phyloP scores from a whole-genome alignment of 331 rosid species.

The Quercus tomentella region DNA sequence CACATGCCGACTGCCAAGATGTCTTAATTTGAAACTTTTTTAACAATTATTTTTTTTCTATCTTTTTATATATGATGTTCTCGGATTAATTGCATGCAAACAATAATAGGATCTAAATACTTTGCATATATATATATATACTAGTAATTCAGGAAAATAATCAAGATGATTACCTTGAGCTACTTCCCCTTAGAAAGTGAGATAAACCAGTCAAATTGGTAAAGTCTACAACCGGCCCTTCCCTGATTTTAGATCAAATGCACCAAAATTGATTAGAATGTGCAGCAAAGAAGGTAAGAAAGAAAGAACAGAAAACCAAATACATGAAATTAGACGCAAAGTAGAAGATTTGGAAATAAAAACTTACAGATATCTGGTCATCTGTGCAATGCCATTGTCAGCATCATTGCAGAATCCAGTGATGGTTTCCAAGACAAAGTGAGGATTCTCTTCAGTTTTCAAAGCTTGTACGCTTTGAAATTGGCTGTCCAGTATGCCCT shows the following conservation, averaged over 20 bases:
- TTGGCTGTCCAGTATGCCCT: conserved; percentile 11
- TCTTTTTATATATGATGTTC: not conserved
- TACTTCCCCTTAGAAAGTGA: conserved; percentile 3
- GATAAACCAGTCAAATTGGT: not conserved
- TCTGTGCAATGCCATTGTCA: not conserved
- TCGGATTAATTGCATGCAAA: not conserved
- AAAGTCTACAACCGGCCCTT: not conserved
- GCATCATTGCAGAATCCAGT: not conserved
- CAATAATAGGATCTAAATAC: not conserved
- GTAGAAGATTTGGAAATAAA: not conserved
- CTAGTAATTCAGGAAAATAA: not conserved
- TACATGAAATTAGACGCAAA: not conserved
- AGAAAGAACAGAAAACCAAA: not conserved
- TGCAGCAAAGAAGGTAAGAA: not conserved
- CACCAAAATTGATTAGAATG: not conserved
- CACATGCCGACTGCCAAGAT: not conserved
- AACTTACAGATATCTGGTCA: not conserved
- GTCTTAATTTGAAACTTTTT: not conserved
- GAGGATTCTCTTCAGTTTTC: not conserved
- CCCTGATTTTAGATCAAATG: not conserved
- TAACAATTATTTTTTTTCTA: not conserved
- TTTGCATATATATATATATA: too few relatives aligned
- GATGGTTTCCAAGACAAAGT: not conserved
- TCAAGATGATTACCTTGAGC: not conserved
- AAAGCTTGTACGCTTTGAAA: not conserved